Percentiles rank a stretch among this genome's conserved stretches.
Conservation (phyloP, 2,329 filamentous ascomycete genomes). For the Rugonectria rugulosa region DNA sequence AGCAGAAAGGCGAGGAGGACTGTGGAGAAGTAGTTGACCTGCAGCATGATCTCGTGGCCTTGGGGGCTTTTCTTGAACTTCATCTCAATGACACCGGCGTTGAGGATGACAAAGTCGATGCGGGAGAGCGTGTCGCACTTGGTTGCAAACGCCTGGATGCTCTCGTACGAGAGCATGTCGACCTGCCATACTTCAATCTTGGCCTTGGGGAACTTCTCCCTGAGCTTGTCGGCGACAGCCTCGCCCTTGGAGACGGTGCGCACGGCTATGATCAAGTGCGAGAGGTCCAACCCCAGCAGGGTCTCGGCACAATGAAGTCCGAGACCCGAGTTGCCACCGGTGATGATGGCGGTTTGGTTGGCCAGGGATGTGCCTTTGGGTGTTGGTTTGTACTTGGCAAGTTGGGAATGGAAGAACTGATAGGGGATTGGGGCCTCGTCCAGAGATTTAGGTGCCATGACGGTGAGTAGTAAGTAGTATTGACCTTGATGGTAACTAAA, state of each 20-base stretch:
- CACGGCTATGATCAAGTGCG: conserved; percentile 56
- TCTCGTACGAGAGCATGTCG: conserved; percentile 57
- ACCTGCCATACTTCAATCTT: conserved; percentile 57
- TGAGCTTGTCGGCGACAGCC: conserved; percentile 39
- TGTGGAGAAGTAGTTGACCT: conserved; percentile 50
- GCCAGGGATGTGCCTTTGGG: conserved; percentile 37
- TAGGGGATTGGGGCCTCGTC: conserved; percentile 23
- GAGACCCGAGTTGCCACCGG: conserved; percentile 57
- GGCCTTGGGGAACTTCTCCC: conserved; percentile 36
- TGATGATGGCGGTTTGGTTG: conserved; percentile 54
- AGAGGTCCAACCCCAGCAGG: conserved; percentile 48
- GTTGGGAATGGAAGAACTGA: conserved; percentile 39
- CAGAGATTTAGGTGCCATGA: conserved; percentile 37
- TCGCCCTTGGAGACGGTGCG: conserved; percentile 53
- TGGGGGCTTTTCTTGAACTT: conserved; percentile 37
- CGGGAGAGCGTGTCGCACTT: conserved; percentile 45
- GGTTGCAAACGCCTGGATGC: conserved; percentile 50
- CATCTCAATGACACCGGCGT: conserved; percentile 49
- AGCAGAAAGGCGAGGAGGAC: conserved; percentile 44
- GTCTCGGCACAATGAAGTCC: conserved; percentile 54
- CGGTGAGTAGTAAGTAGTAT: not conserved
- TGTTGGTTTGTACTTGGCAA: conserved; percentile 32
- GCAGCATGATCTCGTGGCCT: conserved; percentile 50
- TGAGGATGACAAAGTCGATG: conserved; percentile 55
- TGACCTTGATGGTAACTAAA: no score